Base-by-base conservation (phyloP, 169 alveolate species). In the Eimeria brunetti region DNA sequence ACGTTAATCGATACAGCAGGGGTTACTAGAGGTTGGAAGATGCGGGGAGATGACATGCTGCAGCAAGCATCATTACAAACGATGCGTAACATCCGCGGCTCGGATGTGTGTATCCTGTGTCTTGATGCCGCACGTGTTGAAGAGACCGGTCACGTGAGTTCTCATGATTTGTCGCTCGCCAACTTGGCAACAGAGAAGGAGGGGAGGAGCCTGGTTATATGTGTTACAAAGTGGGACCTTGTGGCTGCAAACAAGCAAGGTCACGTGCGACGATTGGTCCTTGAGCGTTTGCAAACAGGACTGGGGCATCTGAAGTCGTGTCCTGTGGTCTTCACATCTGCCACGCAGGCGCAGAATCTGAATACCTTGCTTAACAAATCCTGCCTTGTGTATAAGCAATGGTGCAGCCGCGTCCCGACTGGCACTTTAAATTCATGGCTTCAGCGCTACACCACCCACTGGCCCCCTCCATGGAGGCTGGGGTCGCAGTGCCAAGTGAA, bases 391-490 rank as follows among this genome's bases (percentile, higher is more conserved):
- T 92, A 94, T 76, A 58, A 83, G 44, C 89, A 94, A 30, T 94
- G 96, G 96, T 49, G 91, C 69, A 94, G 95, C 20, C 91, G 97
- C 16, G 88, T 96, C n/a, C 93, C 97, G 33, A 96, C 97, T 0
- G 56, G 96, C 49, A 86, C 56, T 20, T 67, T 96, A 33, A 96
- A 96, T 83, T 84, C 75, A 18, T 96, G 96, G 96, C 92, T 96
- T 51, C 96, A 88, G 89, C 94, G 64, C 27, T 95, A 78, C 89
- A 33, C 62, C 16, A 58, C 84, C 33, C 96, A 86, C 67, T 96
- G 86, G 84, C 98, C 98, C 38, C 98, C 98, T 22, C 98, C 98
- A 20, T 97, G 98, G 98, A 80, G 96, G n/a, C 96, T 96, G n/a
- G 98, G 98, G 49, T 88, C 97, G 53, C 96, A 96, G 89, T 95